A percentile compares a stretch with the other conserved stretches of the same genome.
Evolutionary conservation across 148 eudicot species (phyloP).

Genomic region (Vaccinium darrowii): DNA sequence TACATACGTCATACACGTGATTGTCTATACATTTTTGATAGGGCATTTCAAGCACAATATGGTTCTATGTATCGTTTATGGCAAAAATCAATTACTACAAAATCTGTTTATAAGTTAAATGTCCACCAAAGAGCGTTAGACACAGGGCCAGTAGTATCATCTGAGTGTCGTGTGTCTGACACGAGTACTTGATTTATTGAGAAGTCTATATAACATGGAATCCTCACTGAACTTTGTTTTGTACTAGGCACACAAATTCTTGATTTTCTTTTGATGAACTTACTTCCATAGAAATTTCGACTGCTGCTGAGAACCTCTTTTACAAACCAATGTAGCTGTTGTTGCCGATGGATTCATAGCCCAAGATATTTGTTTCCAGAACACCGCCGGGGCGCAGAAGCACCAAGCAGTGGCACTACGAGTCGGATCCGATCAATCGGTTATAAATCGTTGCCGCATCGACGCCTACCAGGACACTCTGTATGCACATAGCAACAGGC

Average conservation of each 20-base stretch:
- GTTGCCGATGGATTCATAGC: constrained; percentile 41
- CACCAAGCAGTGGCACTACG: constrained; percentile 48
- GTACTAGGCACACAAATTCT: background rate
- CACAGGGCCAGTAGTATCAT: no score
- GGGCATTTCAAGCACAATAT: no score
- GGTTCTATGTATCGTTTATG: no score
- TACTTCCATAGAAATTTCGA: background rate
- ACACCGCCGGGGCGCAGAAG: constrained; percentile 40
- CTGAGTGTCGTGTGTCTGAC: no score
- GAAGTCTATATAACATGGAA: background rate
- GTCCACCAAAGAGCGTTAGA: no score
- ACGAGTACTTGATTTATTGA: no score
- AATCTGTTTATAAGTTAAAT: no score
- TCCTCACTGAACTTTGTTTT: background rate
- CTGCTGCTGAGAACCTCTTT: background rate
- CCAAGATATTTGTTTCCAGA: constrained; percentile 42
- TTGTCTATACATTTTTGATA: no score
- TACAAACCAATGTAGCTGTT: constrained; percentile 27
- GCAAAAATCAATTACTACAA: no score
- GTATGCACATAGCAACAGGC: constrained; percentile 30
- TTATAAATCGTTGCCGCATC: constrained; percentile 38
- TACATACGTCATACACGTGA: no score
- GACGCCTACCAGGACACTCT: constrained; percentile 47
- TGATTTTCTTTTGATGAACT: background rate
- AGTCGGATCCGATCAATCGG: constrained; percentile 39